Evolutionary conservation across 352 stramenopile species (phyloP), one percentile per base, ranked within the genome.

Genomic region (Phytophthora pluvialis): DNA sequence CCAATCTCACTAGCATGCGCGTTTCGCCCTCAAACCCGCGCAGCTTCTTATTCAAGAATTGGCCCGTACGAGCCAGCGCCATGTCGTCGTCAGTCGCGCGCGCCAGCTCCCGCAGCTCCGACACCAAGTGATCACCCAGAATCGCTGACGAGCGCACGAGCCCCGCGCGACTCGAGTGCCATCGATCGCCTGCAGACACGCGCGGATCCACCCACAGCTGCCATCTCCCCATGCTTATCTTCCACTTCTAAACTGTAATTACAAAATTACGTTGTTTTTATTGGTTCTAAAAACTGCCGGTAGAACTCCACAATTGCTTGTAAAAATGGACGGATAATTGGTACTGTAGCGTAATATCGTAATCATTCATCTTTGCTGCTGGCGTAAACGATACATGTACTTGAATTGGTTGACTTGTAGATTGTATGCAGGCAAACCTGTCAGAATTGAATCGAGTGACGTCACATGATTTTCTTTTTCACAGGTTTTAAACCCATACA

Each of bases 1-100:
- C 67, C 0, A 71, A 18, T 25, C 67, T 44, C n/a, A 67, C 15
- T 4, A 75, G 48, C 26, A 75, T 21, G 13, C 67, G 60, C 8
- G 11, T 25, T 54, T 71, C 67, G 15, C 43, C 18, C 32, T 75
- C 60, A 35, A 71, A 71, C 1, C 7, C 16, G 1, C 47, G n/a
- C 15, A 59, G 31, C 35, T 58, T 52, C 12, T 70, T 62, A 33
- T 59, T 46, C 12, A 68, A 21, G 5, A 57, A 60, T 42, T 62
- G 50, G 10, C 42, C 60, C 1, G 35, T 38, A 11, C 50, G 52
- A 32, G 44, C 45, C 39, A 48, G 11, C n/a, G 46, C 38, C 39
- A 54, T 58, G 13, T 58, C 61, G 61, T 53, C 32, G 1, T 18
- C 45, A 8, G 36, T 15, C 13, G 29, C 11, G 1, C 39, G 16